A percentile compares a stretch with the other conserved stretches of the same genome.
phyloP scores from a whole-genome alignment of 371 early-diverging fungal species.

The Polyrhizophydium stewartii region DNA sequence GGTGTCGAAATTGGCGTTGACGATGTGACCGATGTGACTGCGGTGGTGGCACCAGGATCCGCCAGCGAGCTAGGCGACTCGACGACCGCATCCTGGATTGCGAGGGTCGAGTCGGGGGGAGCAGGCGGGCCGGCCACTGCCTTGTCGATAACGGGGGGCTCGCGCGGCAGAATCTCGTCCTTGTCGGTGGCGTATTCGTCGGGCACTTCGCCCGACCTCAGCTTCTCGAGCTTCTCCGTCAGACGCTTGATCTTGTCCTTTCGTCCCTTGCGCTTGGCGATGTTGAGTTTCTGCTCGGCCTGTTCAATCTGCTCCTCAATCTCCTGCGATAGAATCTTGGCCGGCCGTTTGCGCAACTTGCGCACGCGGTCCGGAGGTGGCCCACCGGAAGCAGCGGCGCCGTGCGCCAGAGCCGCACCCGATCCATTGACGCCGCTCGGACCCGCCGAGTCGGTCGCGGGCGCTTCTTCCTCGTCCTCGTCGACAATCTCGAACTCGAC shows the following conservation, averaged over 20 bases:
- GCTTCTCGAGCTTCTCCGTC: slow-evolving; percentile 64
- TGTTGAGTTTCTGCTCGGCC: slow-evolving; percentile 95
- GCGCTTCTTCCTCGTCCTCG: slow-evolving; percentile 49
- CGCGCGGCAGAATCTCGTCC: background rate
- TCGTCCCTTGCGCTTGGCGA: slow-evolving; percentile 87
- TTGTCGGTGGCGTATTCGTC: slow-evolving; percentile 15
- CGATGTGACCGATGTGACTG: no score
- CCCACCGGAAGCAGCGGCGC: background rate
- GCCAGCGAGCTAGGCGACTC: no score
- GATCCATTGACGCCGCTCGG: slow-evolving; percentile 1
- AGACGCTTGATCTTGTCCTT: slow-evolving; percentile 87
- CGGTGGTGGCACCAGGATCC: no score
- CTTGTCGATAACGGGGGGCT: background rate
- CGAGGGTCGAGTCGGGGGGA: no score
- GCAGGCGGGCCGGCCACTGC: background rate
- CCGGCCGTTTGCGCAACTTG: slow-evolving; percentile 24
- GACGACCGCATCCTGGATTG: no score
- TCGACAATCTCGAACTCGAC: slow-evolving; percentile 65
- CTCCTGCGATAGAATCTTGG: slow-evolving; percentile 61
- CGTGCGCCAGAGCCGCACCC: background rate
- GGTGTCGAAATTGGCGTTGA: no score
- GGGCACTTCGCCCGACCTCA: slow-evolving; percentile 28
- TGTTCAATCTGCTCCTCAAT: slow-evolving; percentile 93
- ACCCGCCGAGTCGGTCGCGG: background rate
- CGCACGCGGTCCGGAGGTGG: background rate